Evolutionary conservation across 176 grass and related monocot genomes (phyloP).

Genomic region (Leersia perrieri): DNA sequence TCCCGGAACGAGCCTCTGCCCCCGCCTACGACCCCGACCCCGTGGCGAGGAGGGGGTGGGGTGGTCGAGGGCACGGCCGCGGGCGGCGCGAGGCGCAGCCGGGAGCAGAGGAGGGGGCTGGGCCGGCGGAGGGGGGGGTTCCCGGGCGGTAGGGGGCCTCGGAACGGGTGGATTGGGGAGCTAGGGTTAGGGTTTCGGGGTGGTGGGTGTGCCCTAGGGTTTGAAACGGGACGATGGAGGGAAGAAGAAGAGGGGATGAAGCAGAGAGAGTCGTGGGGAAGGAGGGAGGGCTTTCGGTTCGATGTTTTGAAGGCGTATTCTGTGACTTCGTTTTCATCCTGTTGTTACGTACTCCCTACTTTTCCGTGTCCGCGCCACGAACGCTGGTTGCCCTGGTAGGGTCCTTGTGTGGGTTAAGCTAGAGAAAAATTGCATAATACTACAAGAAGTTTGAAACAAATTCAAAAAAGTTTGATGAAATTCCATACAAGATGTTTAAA

Average conservation of each 20-base stretch:
- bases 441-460: too few species aligned
- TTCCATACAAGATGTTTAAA: too few species aligned
- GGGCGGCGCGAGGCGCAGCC: not conserved
- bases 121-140: not conserved
- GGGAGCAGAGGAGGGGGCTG: not conserved
- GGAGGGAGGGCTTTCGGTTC: not conserved
- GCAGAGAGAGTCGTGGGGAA: not conserved
- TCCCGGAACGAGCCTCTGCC: not conserved
- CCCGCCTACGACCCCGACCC: not conserved
- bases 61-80: constrained; percentile 7
- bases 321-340: not conserved
- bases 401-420: too few species aligned
- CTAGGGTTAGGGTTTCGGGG: constrained; percentile 28
- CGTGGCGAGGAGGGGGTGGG: not conserved
- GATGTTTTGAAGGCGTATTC: not conserved
- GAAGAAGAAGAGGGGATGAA: constrained; percentile 29
- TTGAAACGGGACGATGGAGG: constrained; percentile 33
- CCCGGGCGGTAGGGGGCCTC: not conserved
- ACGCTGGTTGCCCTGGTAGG: too few species aligned
- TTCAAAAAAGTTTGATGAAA: too few species aligned
- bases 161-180: not conserved
- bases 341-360: not conserved
- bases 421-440: too few species aligned
- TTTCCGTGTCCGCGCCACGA: too few species aligned
- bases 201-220: constrained; percentile 35